phyloP scores from a whole-genome alignment of 495 filamentous ascomycete genomes.

The Trichoderma asperelloides region DNA sequence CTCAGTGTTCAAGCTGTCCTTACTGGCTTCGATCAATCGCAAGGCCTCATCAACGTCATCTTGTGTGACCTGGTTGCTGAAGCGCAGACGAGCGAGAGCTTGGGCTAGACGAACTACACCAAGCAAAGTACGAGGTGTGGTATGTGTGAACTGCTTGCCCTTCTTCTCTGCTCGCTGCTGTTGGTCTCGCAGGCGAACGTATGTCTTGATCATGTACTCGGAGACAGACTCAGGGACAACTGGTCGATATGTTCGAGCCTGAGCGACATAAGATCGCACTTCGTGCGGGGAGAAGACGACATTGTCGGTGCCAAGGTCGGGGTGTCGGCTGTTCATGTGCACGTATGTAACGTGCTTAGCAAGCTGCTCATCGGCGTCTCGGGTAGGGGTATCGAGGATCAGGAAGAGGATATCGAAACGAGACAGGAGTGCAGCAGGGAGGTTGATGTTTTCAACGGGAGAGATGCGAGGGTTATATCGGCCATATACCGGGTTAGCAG shows the following conservation, averaged over 20 bases:
- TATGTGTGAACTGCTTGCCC: conserved; percentile 86
- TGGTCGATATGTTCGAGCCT: conserved; percentile 81
- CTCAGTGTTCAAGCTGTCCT: conserved; percentile 67
- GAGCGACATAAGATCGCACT: conserved; percentile 90
- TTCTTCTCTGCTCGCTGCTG: conserved; percentile 81
- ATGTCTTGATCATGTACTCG: conserved; percentile 94
- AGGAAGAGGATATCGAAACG: conserved; percentile 97
- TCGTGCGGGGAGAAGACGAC: conserved; percentile 80
- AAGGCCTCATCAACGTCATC: conserved; percentile 96
- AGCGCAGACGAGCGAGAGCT: conserved; percentile 87
- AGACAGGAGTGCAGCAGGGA: conserved; percentile 88
- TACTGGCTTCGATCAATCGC: conserved; percentile 81
- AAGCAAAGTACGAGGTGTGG: conserved; percentile 84
- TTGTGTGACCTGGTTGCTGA: conserved; percentile 69
- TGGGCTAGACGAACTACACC: conserved; percentile 90
- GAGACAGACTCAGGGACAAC: conserved; percentile 72
- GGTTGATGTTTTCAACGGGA: conserved; percentile 97
- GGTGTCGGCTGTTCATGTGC: conserved; percentile 94
- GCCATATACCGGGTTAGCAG: conserved; percentile 94
- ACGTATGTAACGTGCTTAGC: conserved; percentile 93
- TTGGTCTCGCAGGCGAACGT: conserved; percentile 81
- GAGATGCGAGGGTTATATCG: conserved; percentile 96
- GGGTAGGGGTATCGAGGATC: conserved; percentile 83
- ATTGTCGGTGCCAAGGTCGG: conserved; percentile 53
- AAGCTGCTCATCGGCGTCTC: conserved; percentile 86